Evolutionary conservation across 768 basidiomycete species (phyloP), one percentile per base, ranked within the genome.

Genomic region (Leccinum incarnatum): DNA sequence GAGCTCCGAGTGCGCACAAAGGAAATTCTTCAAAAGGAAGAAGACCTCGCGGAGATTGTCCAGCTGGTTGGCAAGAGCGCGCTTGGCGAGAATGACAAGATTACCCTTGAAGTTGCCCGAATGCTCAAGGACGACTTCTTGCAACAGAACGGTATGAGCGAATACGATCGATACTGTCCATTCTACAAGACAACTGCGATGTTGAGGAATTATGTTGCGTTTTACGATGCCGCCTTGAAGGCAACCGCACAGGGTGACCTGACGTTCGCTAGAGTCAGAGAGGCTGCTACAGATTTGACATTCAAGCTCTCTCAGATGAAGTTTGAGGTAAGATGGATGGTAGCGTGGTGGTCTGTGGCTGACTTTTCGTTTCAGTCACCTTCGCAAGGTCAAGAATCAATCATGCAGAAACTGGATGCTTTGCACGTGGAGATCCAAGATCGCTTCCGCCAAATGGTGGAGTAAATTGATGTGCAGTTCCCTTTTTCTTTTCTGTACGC

Each of bases 291-390:
- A 53, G 97, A 99, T 68, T 75, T 97, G 60, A 91, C 95, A 84
- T 98, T 89, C 80, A 93, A 95, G 74, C 85, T 99, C n/a, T 96
- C 94, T 49, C 95, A 98, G 75, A 95, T 96, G 94, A 98, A 98
- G 74, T 98, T 97, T 70, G 94, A 97, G 87, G 94, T 93, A 67
- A 51, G 84, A 64, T 11, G 34, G 32, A 32, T 30, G 27, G 51
- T 49, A 36, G 27, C 51, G 15, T 27, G 30, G 15, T 37, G 17
- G 63, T 23, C 36, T 27, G 42, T n/a, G 8, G 2, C 53, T 71
- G 19, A 72, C 40, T 8, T 61, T 48, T 30, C 8, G 32, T 32
- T 36, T 65, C 50, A 95, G 91, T 91, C 89, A 23, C 97, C 97
- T 17, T 92, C 93, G 8, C 88, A 94, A 78, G 93, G 94, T 40